Evolutionary conservation across 1,139 yeast genomes (phyloP).

Genomic region (Kodamaea sp.): DNA sequence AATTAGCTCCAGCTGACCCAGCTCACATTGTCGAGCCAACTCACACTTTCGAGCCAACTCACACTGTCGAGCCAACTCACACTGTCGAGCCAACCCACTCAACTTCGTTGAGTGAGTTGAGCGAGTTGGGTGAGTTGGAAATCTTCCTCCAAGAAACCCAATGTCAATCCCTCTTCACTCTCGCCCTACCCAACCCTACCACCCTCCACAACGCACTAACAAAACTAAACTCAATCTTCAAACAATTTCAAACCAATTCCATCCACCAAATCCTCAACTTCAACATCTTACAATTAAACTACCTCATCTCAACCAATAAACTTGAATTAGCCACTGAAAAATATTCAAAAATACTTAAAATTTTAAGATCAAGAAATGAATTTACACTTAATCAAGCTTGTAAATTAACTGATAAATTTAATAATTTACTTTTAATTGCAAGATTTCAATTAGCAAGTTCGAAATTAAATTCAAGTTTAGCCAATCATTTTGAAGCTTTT

Average conservation of each 20-base stretch:
- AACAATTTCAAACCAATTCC: conserved; percentile 9
- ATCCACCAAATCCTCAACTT: conserved; percentile 11
- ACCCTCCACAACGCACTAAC: conserved; percentile 12
- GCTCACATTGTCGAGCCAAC: too few species aligned
- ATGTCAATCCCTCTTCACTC: conserved; percentile 10
- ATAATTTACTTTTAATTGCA: conserved; percentile 34
- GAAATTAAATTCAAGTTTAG: conserved; percentile 14
- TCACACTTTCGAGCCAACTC: too few species aligned
- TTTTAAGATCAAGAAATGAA: conserved; percentile 28
- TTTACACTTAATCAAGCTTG: conserved; percentile 21
- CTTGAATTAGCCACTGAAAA: conserved; percentile 19
- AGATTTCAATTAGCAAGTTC: conserved; percentile 32
- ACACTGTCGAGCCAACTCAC: too few species aligned
- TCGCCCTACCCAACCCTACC: too few species aligned
- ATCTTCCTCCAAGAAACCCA: conserved; percentile 15
- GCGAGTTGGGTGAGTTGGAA: too few species aligned
- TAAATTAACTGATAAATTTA: conserved; percentile 25
- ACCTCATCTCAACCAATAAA: conserved; percentile 16
- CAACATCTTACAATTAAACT: conserved; percentile 32
- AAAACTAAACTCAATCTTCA: conserved; percentile 16
- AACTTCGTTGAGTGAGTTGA: too few species aligned
- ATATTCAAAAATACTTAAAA: conserved; percentile 20
- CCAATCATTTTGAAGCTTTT: conserved; percentile 24
- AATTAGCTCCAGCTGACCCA: too few species aligned
- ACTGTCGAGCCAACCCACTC: too few species aligned